A percentile compares a stretch with the other conserved stretches of the same genome.
Conservation (phyloP, 148 eudicot genomes). For the Amaranthus cruentus region DNA sequence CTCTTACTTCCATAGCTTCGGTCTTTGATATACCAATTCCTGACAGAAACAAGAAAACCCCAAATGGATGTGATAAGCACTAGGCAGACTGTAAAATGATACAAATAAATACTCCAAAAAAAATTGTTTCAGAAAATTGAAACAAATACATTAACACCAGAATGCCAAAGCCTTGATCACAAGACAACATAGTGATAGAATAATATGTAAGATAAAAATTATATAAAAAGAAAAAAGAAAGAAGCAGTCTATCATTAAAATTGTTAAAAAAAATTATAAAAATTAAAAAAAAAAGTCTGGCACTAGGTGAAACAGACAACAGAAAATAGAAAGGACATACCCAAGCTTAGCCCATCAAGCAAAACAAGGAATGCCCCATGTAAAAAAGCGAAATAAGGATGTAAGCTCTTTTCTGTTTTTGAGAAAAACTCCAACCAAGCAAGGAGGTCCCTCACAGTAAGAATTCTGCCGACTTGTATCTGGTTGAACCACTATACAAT, state of each 20-base stretch:
- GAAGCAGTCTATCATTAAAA: not conserved
- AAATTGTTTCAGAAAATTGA: too few species aligned
- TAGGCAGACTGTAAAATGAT: too few species aligned
- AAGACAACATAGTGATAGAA: not conserved
- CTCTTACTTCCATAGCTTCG: conserved; percentile 60
- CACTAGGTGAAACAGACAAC: not conserved
- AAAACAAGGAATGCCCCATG: conserved; percentile 94
- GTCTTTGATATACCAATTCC: conserved; percentile 66
- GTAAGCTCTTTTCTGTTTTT: conserved; percentile 43
- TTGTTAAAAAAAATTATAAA: too few species aligned
- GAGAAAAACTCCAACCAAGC: conserved; percentile 85
- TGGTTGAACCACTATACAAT: conserved; percentile 82
- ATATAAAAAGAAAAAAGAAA: not conserved
- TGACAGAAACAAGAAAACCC: conserved; percentile 18
- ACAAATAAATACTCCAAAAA: too few species aligned
- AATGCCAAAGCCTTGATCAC: not conserved
- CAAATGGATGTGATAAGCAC: not conserved
- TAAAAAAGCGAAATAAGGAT: conserved; percentile 53
- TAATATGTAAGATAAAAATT: not conserved
- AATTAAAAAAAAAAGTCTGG: too few species aligned
- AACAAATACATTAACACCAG: too few species aligned
- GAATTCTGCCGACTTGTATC: conserved; percentile 71
- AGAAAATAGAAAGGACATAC: conserved; percentile 25
- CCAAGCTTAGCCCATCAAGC: conserved; percentile 93
- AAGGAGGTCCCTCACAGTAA: conserved; percentile 90